A percentile compares a stretch with the other conserved stretches of the same genome.
Evolutionary conservation across 108 stramenopile species (phyloP).

Genomic region (Cyclotella baltica): DNA sequence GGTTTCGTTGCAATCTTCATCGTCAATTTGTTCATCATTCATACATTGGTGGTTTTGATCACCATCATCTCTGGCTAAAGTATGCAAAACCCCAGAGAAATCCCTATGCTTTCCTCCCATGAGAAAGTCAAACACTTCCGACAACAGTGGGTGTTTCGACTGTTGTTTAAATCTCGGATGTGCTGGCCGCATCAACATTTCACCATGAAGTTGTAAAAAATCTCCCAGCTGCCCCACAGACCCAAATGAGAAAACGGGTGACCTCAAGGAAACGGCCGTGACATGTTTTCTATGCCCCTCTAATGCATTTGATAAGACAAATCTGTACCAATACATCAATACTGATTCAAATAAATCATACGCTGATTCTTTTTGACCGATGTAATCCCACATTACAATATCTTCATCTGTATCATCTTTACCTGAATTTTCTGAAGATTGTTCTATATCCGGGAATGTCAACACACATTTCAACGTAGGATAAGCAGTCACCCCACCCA

Average conservation of each 20-base stretch:
- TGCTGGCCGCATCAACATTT: slow-evolving; percentile 35
- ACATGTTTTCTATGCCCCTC: background rate
- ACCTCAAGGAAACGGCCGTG: slow-evolving; percentile 10
- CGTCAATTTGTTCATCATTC: background rate
- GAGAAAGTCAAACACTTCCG: slow-evolving; percentile 39
- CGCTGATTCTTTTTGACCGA: slow-evolving; percentile 41
- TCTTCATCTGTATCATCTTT: slow-evolving; percentile 29
- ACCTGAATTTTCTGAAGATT: background rate
- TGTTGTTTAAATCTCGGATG: slow-evolving; percentile 21
- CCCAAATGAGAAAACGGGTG: slow-evolving; percentile 42
- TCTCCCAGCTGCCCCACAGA: slow-evolving; percentile 19
- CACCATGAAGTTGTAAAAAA: slow-evolving; percentile 33
- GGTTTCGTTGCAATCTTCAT: background rate
- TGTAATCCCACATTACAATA: slow-evolving; percentile 47
- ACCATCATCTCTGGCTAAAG: slow-evolving; percentile 13
- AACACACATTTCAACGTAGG: slow-evolving; percentile 48
- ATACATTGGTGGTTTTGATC: background rate
- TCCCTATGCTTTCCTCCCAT: slow-evolving; percentile 32
- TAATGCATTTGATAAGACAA: slow-evolving; percentile 29
- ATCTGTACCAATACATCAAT: slow-evolving; percentile 55
- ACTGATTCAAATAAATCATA: slow-evolving; percentile 49
- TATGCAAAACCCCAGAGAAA: slow-evolving; percentile 32
- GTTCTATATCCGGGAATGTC: slow-evolving; percentile 12
- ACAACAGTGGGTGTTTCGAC: slow-evolving; percentile 13
- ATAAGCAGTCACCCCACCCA: slow-evolving; percentile 38